Base-by-base conservation (phyloP, 1,284 basidiomycete species). In the Flammula alnicola region DNA sequence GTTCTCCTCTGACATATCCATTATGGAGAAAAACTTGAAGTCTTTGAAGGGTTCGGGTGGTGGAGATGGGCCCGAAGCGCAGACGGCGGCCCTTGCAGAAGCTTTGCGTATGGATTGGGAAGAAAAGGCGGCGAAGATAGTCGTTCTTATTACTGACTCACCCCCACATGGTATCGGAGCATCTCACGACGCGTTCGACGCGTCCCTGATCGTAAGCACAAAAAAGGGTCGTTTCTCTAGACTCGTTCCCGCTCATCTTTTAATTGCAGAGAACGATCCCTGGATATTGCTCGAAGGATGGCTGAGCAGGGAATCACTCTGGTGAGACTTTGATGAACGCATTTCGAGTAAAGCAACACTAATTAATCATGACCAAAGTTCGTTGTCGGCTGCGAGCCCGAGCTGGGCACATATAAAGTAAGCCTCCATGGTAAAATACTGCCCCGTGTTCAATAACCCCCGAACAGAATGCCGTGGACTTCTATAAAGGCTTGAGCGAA, bases 31-130 rank as follows among this genome's bases (percentile, higher is more conserved):
- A 54, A 80, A 89, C 57, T 79, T 95, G 44, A 83, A 82, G 17
- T 72, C 75, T 3, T 71, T 91, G 22, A 85, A 89, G 59, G 92
- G 93, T 1, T 83, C 84, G 4, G 93, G 93, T 9, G 91, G 93
- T 5, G 92, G 92, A 3, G 93, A 94, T 70, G 91, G 91, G 0
- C 92, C 92, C 0, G 92, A 95, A 63, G 93, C 91, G 2, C 84
- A 90, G 44, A 93, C 91, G 1, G 90, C 90, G 7, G 92, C 84
- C 8, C 74, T 95, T 61, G 81, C 82, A 5, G 87, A 88, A 48
- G 82, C 81, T 20, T 64, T 89, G 44, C 77, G 79, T 37, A 80
- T 91, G 74, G 80, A 86, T 31, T 95, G 93, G 93, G 75, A 88
- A 49, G 74, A 76, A 37, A 70, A 79, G 14, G 89, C 91, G 9